Conservation (phyloP, 768 basidiomycete genomes). For the Asterophora parasitica region DNA sequence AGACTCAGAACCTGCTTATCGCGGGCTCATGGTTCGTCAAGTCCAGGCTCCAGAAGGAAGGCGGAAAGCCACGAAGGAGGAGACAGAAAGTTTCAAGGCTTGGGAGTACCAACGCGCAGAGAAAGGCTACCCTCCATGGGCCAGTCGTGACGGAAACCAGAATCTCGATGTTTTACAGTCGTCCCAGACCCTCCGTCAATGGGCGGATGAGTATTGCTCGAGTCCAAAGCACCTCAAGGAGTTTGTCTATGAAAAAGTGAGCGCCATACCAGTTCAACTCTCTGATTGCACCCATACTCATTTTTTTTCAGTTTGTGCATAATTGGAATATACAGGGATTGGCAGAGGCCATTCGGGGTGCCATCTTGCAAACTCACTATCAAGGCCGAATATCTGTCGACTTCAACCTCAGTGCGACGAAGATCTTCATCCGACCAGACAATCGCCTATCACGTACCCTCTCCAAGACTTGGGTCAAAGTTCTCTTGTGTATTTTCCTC, state of each 20-base stretch:
- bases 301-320: slow-evolving; percentile 30
- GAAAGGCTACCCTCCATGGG: slow-evolving; percentile 50
- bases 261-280: slow-evolving; percentile 40
- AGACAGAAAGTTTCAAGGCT: slow-evolving; percentile 30
- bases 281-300: slow-evolving; percentile 1
- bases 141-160: slow-evolving; percentile 17
- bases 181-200: slow-evolving; percentile 61
- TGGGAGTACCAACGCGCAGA: slow-evolving; percentile 31
- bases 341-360: slow-evolving; percentile 34
- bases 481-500: slow-evolving; percentile 61
- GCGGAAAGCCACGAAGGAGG: slow-evolving; percentile 38
- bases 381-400: slow-evolving; percentile 42
- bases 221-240: slow-evolving; percentile 71
- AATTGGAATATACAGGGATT: slow-evolving; percentile 44
- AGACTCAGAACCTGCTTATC: slow-evolving; percentile 54
- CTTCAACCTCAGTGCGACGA: slow-evolving; percentile 41
- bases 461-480: slow-evolving; percentile 66
- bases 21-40: slow-evolving; percentile 53
- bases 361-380: slow-evolving; percentile 40
- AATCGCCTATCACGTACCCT: slow-evolving; percentile 63
- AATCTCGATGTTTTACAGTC: slow-evolving; percentile 35
- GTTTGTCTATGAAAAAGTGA: slow-evolving; percentile 68
- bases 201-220: slow-evolving; percentile 81
- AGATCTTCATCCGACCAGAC: slow-evolving; percentile 62
- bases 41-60: slow-evolving; percentile 34